Conservation (phyloP, 352 stramenopile species). For the Phytophthora ohioensis region DNA sequence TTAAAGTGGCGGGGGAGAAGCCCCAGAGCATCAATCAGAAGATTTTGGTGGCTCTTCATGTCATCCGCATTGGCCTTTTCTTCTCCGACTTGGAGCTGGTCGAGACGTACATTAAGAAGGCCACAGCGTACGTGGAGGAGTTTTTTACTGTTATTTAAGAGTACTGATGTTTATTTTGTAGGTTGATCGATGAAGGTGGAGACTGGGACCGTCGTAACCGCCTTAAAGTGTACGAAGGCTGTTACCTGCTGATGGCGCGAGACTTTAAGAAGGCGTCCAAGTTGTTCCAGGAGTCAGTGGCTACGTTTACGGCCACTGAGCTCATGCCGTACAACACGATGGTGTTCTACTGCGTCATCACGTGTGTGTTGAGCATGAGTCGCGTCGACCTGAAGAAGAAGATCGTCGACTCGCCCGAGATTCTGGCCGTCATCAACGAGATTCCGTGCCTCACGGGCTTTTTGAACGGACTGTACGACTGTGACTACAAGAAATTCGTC, state of each 20-base stretch:
- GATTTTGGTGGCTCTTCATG: slow-evolving; percentile 97
- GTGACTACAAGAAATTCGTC: slow-evolving; percentile 98
- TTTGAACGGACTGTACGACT: slow-evolving; percentile 97
- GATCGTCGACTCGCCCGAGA: slow-evolving; percentile 97
- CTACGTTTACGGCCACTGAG: slow-evolving; percentile 98
- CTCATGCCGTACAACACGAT: slow-evolving; percentile 98
- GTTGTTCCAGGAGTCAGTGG: slow-evolving; percentile 97
- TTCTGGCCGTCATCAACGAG: slow-evolving; percentile 90
- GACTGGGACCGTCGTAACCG: slow-evolving; percentile 99
- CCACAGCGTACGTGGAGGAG: slow-evolving; percentile 57
- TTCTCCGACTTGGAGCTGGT: slow-evolving; percentile 88
- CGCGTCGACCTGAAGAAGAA: slow-evolving; percentile 98
- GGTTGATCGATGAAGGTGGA: slow-evolving; percentile 94
- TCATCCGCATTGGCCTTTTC: slow-evolving; percentile 90
- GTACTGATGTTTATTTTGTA: slow-evolving; percentile 31
- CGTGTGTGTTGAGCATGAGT: slow-evolving; percentile 94
- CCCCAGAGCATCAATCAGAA: slow-evolving; percentile 98
- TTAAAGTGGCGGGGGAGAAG: slow-evolving; percentile 92
- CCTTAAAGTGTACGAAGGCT: slow-evolving; percentile 98
- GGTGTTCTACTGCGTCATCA: slow-evolving; percentile 98
- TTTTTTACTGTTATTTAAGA: not conserved
- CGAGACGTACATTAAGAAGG: slow-evolving; percentile 91
- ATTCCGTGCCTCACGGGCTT: slow-evolving; percentile 87
- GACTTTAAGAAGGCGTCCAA: slow-evolving; percentile 95
- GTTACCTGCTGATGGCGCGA: slow-evolving; percentile 93